A percentile compares a stretch with the other conserved stretches of the same genome.
phyloP scores from a whole-genome alignment of 768 basidiomycete species.

The Boletus reticuloceps region DNA sequence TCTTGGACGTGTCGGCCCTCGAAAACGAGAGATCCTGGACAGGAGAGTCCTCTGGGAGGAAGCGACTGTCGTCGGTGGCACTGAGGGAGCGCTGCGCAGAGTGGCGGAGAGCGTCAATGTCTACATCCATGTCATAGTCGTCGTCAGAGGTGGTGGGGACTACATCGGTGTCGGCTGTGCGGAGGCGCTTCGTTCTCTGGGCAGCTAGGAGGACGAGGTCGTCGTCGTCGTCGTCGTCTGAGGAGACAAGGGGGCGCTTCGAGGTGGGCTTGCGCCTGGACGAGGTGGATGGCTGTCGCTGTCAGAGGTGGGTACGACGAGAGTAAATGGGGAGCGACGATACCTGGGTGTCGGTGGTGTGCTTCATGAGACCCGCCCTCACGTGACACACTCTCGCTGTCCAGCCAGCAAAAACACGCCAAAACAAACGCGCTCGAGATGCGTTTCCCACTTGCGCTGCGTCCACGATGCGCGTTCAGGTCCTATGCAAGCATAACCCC shows the following conservation, averaged over 20 bases:
- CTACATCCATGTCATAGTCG: slow-evolving; percentile 40
- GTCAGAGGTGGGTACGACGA: slow-evolving; percentile 6
- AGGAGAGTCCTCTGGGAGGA: slow-evolving; percentile 9
- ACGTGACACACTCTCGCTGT: slow-evolving; percentile 1
- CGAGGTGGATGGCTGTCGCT: slow-evolving; percentile 18
- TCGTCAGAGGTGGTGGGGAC: slow-evolving; percentile 39
- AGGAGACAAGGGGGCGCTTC: slow-evolving; percentile 35
- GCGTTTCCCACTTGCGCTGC: slow-evolving; percentile 9
- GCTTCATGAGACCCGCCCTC: background rate
- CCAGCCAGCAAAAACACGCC: slow-evolving; percentile 8
- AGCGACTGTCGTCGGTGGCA: slow-evolving; percentile 18
- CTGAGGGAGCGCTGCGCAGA: slow-evolving; percentile 12
- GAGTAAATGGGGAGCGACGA: background rate
- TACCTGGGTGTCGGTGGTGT: slow-evolving; percentile 18
- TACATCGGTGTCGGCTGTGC: slow-evolving; percentile 28
- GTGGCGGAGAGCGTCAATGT: slow-evolving; percentile 37
- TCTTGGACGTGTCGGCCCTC: slow-evolving; percentile 3
- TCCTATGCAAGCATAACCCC: slow-evolving; percentile 6
- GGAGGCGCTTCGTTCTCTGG: slow-evolving; percentile 24
- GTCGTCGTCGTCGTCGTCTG: slow-evolving; percentile 32
- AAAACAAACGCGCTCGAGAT: slow-evolving; percentile 25
- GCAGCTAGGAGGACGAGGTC: slow-evolving; percentile 47
- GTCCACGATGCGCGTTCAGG: slow-evolving; percentile 1
- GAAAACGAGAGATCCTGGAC: background rate
- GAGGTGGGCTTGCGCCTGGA: slow-evolving; percentile 16